Conservation (phyloP, 2,329 filamentous ascomycete genomes). For the Talaromyces sp. region DNA sequence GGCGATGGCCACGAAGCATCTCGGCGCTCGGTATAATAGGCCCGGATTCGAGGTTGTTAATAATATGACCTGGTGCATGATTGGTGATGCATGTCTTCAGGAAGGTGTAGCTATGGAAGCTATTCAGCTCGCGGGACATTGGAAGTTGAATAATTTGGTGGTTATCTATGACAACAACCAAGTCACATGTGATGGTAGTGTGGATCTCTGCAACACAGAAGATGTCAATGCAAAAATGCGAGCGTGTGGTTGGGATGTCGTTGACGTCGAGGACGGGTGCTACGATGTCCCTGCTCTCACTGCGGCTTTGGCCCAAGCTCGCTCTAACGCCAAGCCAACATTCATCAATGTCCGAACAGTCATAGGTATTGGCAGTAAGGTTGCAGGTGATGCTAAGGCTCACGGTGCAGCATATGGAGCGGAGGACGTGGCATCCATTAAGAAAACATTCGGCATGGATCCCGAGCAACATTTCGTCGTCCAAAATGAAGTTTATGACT, state of each 20-base stretch:
- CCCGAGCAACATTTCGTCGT: constrained; percentile 48
- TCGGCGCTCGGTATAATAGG: constrained; percentile 51
- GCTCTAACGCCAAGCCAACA: constrained; percentile 46
- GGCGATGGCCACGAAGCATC: constrained; percentile 55
- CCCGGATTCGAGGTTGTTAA: constrained; percentile 47
- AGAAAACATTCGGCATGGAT: constrained; percentile 50
- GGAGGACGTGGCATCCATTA: constrained; percentile 55
- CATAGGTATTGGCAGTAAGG: constrained; percentile 48
- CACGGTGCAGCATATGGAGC: constrained; percentile 58
- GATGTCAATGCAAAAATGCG: constrained; percentile 58
- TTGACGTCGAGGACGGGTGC: constrained; percentile 53
- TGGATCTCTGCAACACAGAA: constrained; percentile 55
- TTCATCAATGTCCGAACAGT: constrained; percentile 56
- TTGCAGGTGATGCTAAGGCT: constrained; percentile 51
- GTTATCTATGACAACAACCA: constrained; percentile 62
- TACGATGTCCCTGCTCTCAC: constrained; percentile 50
- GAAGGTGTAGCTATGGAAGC: constrained; percentile 59
- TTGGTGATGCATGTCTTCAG: constrained; percentile 57
- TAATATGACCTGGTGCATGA: constrained; percentile 54
- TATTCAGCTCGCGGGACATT: constrained; percentile 55
- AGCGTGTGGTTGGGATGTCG: constrained; percentile 55
- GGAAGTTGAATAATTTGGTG: constrained; percentile 54
- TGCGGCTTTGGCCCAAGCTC: constrained; percentile 43
- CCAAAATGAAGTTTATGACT: constrained; percentile 47
- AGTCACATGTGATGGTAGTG: constrained; percentile 56